Percentiles rank a stretch among this genome's conserved stretches.
Evolutionary conservation across 371 early-diverging fungal species (phyloP).

Genomic region (Mortierella sp.): DNA sequence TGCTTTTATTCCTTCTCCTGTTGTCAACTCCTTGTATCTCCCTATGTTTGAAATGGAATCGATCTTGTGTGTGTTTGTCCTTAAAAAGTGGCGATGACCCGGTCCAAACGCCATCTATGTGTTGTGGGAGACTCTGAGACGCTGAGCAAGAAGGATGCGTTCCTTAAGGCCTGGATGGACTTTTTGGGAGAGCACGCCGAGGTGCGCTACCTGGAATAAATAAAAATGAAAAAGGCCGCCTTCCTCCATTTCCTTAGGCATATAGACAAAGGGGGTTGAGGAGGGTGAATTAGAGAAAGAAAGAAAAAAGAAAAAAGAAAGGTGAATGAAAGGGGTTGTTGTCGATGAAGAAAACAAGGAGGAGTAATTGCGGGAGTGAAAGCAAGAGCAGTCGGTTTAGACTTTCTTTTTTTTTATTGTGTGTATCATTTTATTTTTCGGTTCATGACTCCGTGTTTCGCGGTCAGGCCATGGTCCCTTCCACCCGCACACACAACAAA

Average conservation of each 20-base stretch:
- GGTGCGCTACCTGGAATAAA: slow-evolving; percentile 66
- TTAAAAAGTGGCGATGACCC: slow-evolving; percentile 87
- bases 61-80: background rate
- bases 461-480: slow-evolving; percentile 29
- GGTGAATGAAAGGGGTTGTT: background rate
- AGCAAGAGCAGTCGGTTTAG: background rate
- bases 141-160: slow-evolving; percentile 67
- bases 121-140: slow-evolving; percentile 89
- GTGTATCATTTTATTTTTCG: background rate
- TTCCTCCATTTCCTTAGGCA: background rate
- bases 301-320: no score
- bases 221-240: background rate
- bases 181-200: slow-evolving; percentile 70
- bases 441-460: slow-evolving; percentile 15
- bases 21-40: slow-evolving; percentile 1
- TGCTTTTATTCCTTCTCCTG: background rate
- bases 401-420: background rate
- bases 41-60: background rate
- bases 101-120: slow-evolving; percentile 91
- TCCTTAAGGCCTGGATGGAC: slow-evolving; percentile 71
- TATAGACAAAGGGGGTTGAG: background rate
- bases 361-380: background rate
- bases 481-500: background rate
- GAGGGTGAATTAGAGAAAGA: background rate
- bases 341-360: background rate